Evolutionary conservation across 805 yeast genomes (phyloP).

Genomic region (Kazachstania psychrophila): DNA sequence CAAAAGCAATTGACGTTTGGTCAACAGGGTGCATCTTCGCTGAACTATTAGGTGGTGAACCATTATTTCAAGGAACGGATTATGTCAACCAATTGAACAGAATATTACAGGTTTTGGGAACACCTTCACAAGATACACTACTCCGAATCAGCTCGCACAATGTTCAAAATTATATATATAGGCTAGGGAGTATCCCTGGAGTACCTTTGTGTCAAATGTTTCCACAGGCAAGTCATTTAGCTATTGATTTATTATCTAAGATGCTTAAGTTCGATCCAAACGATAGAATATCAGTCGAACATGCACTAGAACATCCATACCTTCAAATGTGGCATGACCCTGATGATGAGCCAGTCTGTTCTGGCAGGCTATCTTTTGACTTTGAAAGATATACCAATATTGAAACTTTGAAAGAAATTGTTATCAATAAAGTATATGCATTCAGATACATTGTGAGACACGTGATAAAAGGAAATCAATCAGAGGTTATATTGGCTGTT

Average conservation of each 20-base stretch:
- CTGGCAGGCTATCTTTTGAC: constrained; percentile 69
- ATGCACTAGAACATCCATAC: constrained; percentile 84
- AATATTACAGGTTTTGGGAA: constrained; percentile 76
- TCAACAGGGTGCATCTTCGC: constrained; percentile 95
- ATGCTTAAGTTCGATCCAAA: constrained; percentile 83
- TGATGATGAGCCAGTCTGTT: constrained; percentile 77
- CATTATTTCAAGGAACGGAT: constrained; percentile 89
- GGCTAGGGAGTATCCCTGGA: constrained; percentile 70
- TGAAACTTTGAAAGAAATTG: constrained; percentile 64
- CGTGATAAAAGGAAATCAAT: not conserved
- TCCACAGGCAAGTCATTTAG: constrained; percentile 77
- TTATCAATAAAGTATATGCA: constrained; percentile 64
- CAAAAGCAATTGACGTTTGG: constrained; percentile 96
- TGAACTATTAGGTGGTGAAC: constrained; percentile 84
- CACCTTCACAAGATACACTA: constrained; percentile 67
- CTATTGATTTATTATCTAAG: constrained; percentile 65
- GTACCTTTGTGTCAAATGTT: constrained; percentile 58
- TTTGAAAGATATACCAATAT: constrained; percentile 82
- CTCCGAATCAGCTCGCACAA: constrained; percentile 68
- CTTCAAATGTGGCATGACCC: constrained; percentile 87
- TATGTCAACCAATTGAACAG: constrained; percentile 90
- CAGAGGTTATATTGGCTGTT: no score
- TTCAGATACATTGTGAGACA: constrained; percentile 61
- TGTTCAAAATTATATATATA: constrained; percentile 84
- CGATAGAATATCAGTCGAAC: constrained; percentile 73